Evolutionary conservation across 495 filamentous ascomycete species (phyloP), one percentile per base, ranked within the genome.

Genomic region (Parmelia sp.): DNA sequence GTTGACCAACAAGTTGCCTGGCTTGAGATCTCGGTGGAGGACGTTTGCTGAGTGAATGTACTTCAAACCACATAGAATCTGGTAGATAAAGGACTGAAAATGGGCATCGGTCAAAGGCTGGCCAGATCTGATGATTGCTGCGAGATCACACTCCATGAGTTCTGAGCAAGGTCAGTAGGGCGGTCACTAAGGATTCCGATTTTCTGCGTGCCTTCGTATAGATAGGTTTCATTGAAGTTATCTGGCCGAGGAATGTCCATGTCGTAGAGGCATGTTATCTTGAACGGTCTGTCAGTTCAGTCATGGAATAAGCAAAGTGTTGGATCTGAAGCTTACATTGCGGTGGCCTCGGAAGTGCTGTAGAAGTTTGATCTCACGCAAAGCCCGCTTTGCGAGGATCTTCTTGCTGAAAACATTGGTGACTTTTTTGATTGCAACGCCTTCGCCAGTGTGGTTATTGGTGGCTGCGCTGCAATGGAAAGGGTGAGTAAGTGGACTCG

Each of bases 321-420:
- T 61, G n/a, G 40, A 4, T 35, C 49, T 58, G 39, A 63, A 80
- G 21, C 51, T 53, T 79, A 90, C 87, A 71, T 90, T 90, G 67
- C 87, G 87, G 71, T 90, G 87, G 70, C 94, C 94, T 73, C 94
- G 78, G 82, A 98, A 98, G 73, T 98, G 94, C 79, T 97, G 95
- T 64, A 98, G 83, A 65, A 98, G 84, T 83, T 98, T 98, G 76
- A 98, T 97, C 79, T 98, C 94, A 75, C 95, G 85, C 79, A 98
- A 77, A 61, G 95, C 94, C 68, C 94, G 90, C 83, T 98, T 98
- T 65, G 94, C 94, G 65, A 98, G 80, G 69, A 98, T 98, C 86
- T 97, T 97, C 81, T 98, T 98, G 84, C 92, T 96, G 82, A 98
- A 97, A 65, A 98, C 95, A 88, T 98, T 98, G 77, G 94, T 98